Evolutionary conservation across 2,329 filamentous ascomycete species (phyloP), one percentile per base, ranked within the genome.

Genomic region (Nemania bipapillata): DNA sequence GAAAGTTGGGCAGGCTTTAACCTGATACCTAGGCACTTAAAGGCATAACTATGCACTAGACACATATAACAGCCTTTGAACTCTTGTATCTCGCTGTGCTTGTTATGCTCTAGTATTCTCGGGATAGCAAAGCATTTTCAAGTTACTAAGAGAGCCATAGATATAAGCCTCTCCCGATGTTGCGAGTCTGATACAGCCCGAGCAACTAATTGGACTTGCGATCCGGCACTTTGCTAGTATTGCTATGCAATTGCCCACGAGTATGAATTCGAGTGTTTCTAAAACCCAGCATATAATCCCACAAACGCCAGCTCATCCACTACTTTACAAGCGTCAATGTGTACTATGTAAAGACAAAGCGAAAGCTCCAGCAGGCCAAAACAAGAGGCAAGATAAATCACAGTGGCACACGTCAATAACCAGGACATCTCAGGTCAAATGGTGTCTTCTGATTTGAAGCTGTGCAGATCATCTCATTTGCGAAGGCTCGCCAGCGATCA

Each of bases 401-500:
- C n/a, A 59, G n/a, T 15, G 17, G 12, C 30, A n/a, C 32, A 59
- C 20, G 6, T 70, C 11, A 76, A 45, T 74, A 77, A 11, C 76
- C 75, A 0, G 73, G 73, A 65, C 76, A 77, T 47, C 71, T 69
- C 24, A 9, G 2, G 52, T 77, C 76, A 30, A 75, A 76, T 35
- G 76, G 76, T 4, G 9, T 71, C 66, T 75, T 78, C 60, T 63
- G 74, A 26, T 76, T 73, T 1, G 65, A 26, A 4, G 71, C 60
- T 1, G 70, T 35, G 63, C 86, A 89, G 12, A 86, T 79, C 56
- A 81, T 82, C 70, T 89, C 84, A 47, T 81, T 78, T 0, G 86
- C 86, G 75, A 85, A 88, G 5, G 81, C 80, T 20, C 82, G 80
- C 75, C 88, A 89, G 11, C 87, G 80, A 52, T 83, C 81, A 5